Base-by-base conservation (phyloP, 1,284 basidiomycete species). In the Lentinus polychrous region DNA sequence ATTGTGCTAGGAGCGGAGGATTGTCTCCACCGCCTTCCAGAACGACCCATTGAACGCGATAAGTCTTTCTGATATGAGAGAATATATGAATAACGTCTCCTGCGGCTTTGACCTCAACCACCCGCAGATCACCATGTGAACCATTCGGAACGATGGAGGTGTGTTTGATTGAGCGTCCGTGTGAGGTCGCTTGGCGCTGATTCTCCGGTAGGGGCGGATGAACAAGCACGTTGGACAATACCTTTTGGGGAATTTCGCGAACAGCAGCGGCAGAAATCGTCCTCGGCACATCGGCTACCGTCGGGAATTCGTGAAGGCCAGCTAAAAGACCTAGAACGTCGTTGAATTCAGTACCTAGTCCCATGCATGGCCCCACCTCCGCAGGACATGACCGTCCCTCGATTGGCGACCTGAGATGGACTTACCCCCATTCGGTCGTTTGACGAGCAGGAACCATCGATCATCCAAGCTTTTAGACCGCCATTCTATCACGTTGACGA, bases 21-120 rank as follows among this genome's bases (percentile, higher is more conserved):
- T 51, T 49, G 8, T 54, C 45, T 12, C 57, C 57, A 8, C 71
- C 79, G 20, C 83, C 82, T 55, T 76, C 71, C 37, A 88, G 56
- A 23, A 84, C 52, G 36, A 85, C 76, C 83, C 83, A 86, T 52
- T 84, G 77, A 33, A 86, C 76, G 56, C 88, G 81, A 67, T 95
- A 96, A 8, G 87, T 92, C 71, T 95, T 91, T 58, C 76, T 81
- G 61, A 96, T 89, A 64, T 98, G 94, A 2, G 87, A 91, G 68
- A 96, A 97, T 46, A 92, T 72, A 60, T 96, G 94, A 1, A 83
- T 56, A 31, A 95, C 80, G 50, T 85, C 79, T 14, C 84, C 83
- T 17, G 70, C 76, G 14, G 72, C 67, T 49, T 69, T 68, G 45
- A 82, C 70, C 46, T 72, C 66, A 34, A 66, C 61, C 33, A 85